Base-by-base conservation (phyloP, 73 alveolate genomes). In the Paramecium pentaurelia region DNA sequence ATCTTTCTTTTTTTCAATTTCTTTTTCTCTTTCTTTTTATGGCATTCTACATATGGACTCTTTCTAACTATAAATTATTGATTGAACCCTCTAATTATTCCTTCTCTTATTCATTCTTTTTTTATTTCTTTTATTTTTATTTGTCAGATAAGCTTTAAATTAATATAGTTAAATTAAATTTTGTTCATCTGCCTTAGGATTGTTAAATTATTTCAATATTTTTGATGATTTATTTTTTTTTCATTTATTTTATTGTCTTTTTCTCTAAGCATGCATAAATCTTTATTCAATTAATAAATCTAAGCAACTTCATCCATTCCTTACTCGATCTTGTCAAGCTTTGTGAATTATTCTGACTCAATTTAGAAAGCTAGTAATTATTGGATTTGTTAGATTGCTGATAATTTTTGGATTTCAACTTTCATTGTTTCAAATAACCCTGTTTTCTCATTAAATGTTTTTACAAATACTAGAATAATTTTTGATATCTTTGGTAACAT, bases 11-110 rank as follows among this genome's bases (percentile, higher is more conserved):
- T 12, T 9, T 36, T 64, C 49, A 10, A 36, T 32, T 36, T 12
- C 83, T 14, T 32, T 38, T 47, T 80, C 91, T 77, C 45, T 42
- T 25, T 47, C 91, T n/a, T 73, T 80, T 80, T 7, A 80, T 44
- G n/a, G n/a, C 36, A 32, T 44, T 10, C 54, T 42, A 42, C 1
- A 10, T 32, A 42, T 25, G 27, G 3, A 27, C 73, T 27, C n/a
- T 45, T 36, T 80, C 91, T 16, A 80, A 10, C 12, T 45, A 2
- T 4, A 80, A 45, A 27, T 80, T 42, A 45, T 18, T 80, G 12
- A 27, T 80, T 25, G 7, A 25, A 80, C 91, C 25, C n/a, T 45
- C 71, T 45, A 45, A 20, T n/a, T n/a, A n/a, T n/a, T n/a, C n/a
- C n/a, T n/a, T n/a, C n/a, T n/a, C n/a, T n/a, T n/a, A 2, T 80